Conservation (phyloP, 192 early-diverging fungal genomes). For the Entophlyctis luteolus region DNA sequence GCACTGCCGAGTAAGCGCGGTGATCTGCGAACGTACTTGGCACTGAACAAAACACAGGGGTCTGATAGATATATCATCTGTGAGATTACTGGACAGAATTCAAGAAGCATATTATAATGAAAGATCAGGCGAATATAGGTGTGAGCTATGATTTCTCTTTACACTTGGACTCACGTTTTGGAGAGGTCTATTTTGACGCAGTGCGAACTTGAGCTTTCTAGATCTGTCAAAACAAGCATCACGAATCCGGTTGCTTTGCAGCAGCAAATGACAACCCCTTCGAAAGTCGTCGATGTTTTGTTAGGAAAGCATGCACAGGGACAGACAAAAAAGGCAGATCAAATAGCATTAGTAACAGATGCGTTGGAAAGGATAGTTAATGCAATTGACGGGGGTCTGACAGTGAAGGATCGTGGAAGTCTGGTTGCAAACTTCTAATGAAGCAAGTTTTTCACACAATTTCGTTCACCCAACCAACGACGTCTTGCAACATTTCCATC, state of each 20-base stretch:
- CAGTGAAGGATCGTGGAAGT: too few species aligned
- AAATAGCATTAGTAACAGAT: neutral
- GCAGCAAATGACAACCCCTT: neutral
- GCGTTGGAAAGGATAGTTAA: neutral
- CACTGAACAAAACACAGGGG: slow-evolving; percentile 17
- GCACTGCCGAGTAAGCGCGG: slow-evolving; percentile 35
- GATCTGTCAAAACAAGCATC: neutral
- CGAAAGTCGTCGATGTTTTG: neutral
- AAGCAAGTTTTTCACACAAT: too few species aligned
- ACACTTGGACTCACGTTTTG: neutral
- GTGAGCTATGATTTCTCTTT: neutral
- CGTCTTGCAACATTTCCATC: slow-evolving; percentile 52
- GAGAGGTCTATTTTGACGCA: neutral
- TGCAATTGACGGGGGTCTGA: slow-evolving; percentile 10
- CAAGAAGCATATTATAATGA: slow-evolving; percentile 40
- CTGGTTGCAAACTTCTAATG: too few species aligned
- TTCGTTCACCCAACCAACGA: slow-evolving; percentile 49
- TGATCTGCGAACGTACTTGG: neutral
- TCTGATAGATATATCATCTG: slow-evolving; percentile 43
- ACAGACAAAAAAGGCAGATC: neutral
- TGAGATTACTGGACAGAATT: slow-evolving; percentile 38
- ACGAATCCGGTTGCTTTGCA: neutral
- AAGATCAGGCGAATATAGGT: slow-evolving; percentile 36
- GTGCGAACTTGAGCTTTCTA: neutral
- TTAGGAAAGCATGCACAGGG: neutral